A percentile compares a stretch with the other conserved stretches of the same genome.
phyloP scores from a whole-genome alignment of 768 basidiomycete genomes.

The Gymnopilus junonius region DNA sequence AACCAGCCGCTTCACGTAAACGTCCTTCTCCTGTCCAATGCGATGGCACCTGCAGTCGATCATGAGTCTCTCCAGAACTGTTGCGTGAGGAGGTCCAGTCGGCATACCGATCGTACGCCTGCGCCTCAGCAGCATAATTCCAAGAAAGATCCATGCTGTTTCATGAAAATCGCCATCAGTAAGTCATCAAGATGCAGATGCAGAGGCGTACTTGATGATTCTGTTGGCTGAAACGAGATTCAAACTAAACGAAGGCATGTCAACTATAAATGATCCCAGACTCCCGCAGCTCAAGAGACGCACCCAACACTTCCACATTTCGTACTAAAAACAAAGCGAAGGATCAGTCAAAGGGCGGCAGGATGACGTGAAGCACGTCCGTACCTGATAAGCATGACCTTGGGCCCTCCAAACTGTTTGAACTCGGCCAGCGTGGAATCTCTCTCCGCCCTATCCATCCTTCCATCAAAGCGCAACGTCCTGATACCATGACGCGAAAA shows the following conservation, averaged over 20 bases:
- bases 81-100: neutral
- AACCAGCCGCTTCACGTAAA: slow-evolving; percentile 69
- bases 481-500: slow-evolving; percentile 63
- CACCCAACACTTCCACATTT: slow-evolving; percentile 72
- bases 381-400: slow-evolving; percentile 69
- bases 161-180: neutral
- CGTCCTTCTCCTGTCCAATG: slow-evolving; percentile 71
- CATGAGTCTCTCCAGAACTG: neutral
- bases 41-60: slow-evolving; percentile 56
- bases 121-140: slow-evolving; percentile 75
- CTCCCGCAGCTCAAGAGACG: neutral
- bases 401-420: slow-evolving; percentile 59
- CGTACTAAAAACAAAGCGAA: slow-evolving; percentile 39
- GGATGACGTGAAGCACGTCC: neutral
- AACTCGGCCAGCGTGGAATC: slow-evolving; percentile 56
- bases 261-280: too few relatives aligned
- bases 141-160: slow-evolving; percentile 72
- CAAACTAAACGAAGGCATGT: slow-evolving; percentile 32
- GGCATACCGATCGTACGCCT: slow-evolving; percentile 54
- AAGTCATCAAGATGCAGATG: neutral
- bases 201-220: slow-evolving; percentile 59
- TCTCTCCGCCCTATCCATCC: slow-evolving; percentile 58
- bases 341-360: neutral
- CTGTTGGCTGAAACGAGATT: slow-evolving; percentile 73
- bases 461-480: slow-evolving; percentile 68